Evolutionary conservation across 164 flowering plant genomes (phyloP), one percentile per base, ranked within the genome.

Genomic region (Malania oleifera): DNA sequence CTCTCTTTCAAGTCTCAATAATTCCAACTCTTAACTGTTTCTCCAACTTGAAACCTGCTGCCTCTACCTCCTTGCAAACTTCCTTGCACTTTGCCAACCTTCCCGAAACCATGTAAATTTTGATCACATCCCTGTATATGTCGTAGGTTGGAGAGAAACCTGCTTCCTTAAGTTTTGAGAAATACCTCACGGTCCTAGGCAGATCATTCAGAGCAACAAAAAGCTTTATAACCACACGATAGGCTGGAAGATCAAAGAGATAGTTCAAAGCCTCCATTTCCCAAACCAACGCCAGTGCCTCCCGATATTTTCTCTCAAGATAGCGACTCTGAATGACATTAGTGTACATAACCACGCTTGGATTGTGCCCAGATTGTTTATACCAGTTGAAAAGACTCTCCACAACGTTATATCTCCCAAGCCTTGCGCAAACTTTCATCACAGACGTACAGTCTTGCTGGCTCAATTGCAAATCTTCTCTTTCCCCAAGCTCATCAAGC

Each of bases 271-370:
- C 78, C 70, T 92, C 97, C 93, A 92, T 85, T 73, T 86, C 90
- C 98, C 98, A 89, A 25, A 89, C 86, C 28, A 86, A 27, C 52
- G 77, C 77, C 73, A 84, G 43, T 6, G 97, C 95, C 59, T 80
- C 90, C 71, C 89, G 87, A 64, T 73, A 82, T 62, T 71, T 83
- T 64, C 70, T 66, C 59, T 75, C 85, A 15, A 67, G 56, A 49
- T 69, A 83, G 9, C 87, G 86, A 61, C 96, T 78, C 43, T 89
- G 80, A 64, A 93, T 75, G 59, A 90, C 13, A 50, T 92, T 82
- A 3, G 96, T 90, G 77, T 87, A 88, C 97, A 90, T 84, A n/a
- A 88, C 95, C 19, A 90, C 74, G 69, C 77, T 81, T 9, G 81
- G 81, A 1, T 69, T 54, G 15, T 59, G 65, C 20, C 85, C 92